Conservation (phyloP, 352 stramenopile species). For the Pythium scleroteichum region DNA sequence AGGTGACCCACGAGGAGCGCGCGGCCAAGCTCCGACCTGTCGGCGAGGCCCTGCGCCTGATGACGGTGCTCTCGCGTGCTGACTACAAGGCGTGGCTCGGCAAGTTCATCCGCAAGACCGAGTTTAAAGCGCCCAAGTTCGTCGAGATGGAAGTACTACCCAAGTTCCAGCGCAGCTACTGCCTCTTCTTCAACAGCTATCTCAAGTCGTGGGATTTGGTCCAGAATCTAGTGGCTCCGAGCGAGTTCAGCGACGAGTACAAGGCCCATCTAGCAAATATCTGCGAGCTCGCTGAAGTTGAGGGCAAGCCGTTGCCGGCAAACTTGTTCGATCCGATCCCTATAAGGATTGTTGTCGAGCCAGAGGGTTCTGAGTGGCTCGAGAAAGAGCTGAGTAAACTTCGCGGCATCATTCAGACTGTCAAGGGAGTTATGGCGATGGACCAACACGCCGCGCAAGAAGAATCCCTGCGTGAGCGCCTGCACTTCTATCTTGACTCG, state of each 20-base stretch:
- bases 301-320: not conserved
- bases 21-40: not conserved
- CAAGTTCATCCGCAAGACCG: constrained; percentile 2
- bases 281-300: not conserved
- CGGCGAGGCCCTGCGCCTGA: not conserved
- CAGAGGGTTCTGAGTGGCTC: not conserved
- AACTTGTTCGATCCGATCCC: constrained; percentile 1
- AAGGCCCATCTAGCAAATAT: constrained; percentile 2
- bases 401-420: not conserved
- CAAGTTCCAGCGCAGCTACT: constrained; percentile 8
- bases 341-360: constrained; percentile 8
- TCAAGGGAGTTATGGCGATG: not conserved
- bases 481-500: constrained; percentile 8
- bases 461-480: not conserved
- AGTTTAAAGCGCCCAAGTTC: not conserved
- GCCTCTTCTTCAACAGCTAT: constrained; percentile 13
- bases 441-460: not conserved
- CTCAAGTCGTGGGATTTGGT: constrained; percentile 6
- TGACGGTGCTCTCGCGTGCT: constrained; percentile 2
- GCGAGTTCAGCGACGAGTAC: constrained; percentile 4
- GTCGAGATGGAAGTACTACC: constrained; percentile 3
- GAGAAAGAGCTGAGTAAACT: constrained; percentile 4
- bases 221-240: constrained; percentile 5
- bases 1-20: not conserved
- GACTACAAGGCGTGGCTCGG: constrained; percentile 17